Evolutionary conservation across 228 moss, liverwort and hornwort species (phyloP).

Genomic region (Sphagnum fallax): DNA sequence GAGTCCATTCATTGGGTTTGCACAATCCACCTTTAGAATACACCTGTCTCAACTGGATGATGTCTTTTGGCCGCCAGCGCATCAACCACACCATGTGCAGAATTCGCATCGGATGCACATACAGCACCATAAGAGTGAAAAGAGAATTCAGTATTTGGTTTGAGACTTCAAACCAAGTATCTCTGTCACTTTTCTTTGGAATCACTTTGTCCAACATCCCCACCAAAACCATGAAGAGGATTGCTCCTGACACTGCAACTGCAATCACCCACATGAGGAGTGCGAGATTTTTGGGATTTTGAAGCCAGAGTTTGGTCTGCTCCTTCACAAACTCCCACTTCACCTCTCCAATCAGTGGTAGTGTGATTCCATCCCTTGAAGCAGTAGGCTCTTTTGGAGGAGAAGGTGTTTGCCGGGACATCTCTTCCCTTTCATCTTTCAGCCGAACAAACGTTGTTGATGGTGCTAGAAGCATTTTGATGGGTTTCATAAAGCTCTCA

Average conservation of each 20-base stretch:
- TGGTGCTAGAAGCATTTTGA: slow-evolving; percentile 34
- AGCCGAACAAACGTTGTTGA: slow-evolving; percentile 47
- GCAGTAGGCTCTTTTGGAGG: slow-evolving; percentile 18
- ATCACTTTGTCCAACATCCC: slow-evolving; percentile 77
- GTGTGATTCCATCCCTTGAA: slow-evolving; percentile 32
- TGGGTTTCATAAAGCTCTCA: slow-evolving; percentile 19
- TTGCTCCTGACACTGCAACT: slow-evolving; percentile 73
- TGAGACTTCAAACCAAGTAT: slow-evolving; percentile 78
- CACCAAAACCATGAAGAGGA: slow-evolving; percentile 94
- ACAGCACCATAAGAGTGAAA: slow-evolving; percentile 78
- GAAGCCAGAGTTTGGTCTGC: slow-evolving; percentile 52
- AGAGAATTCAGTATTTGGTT: slow-evolving; percentile 83
- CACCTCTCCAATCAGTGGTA: slow-evolving; percentile 74
- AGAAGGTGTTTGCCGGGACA: slow-evolving; percentile 61
- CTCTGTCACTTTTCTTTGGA: slow-evolving; percentile 37
- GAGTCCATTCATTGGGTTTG: slow-evolving; percentile 89
- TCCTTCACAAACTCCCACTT: slow-evolving; percentile 19
- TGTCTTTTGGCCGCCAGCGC: slow-evolving; percentile 67
- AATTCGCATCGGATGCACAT: slow-evolving; percentile 69
- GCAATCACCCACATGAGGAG: slow-evolving; percentile 68
- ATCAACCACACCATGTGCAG: slow-evolving; percentile 66
- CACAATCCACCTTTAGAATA: slow-evolving; percentile 85
- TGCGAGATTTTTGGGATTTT: slow-evolving; percentile 76
- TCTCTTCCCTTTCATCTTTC: slow-evolving; percentile 52
- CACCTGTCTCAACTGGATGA: slow-evolving; percentile 62